phyloP scores from a whole-genome alignment of 2,329 filamentous ascomycete genomes.

The Colletotrichum nymphaeae region DNA sequence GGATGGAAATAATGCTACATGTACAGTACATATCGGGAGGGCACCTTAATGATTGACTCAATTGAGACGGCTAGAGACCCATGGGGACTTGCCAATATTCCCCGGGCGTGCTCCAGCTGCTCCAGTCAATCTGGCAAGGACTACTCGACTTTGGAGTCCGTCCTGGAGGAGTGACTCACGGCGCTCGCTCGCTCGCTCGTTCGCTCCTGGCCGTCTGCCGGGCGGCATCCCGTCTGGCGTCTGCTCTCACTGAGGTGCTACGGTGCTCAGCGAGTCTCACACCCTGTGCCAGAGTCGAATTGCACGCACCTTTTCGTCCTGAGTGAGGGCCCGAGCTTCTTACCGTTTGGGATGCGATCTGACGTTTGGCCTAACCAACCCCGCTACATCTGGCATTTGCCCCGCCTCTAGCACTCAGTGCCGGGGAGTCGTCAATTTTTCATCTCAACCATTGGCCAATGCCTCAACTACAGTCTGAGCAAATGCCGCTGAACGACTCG shows the following conservation, averaged over 20 bases:
- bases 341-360: conserved; percentile 26
- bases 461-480: conserved; percentile 15
- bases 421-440: conserved; percentile 8
- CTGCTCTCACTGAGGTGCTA: too few species aligned
- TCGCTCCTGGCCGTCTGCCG: neutral
- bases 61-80: neutral
- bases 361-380: conserved; percentile 21
- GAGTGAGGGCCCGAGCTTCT: conserved; percentile 26
- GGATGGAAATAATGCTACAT: neutral
- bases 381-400: conserved; percentile 31
- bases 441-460: conserved; percentile 28
- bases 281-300: conserved; percentile 2
- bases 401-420: conserved; percentile 15
- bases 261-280: too few species aligned
- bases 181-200: neutral
- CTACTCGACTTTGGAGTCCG: neutral
- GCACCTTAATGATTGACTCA: neutral
- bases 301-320: conserved; percentile 20
- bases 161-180: neutral
- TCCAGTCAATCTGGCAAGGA: neutral
- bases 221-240: too few species aligned
- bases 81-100: neutral
- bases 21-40: neutral
- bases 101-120: neutral
- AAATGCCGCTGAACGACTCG: conserved; percentile 21